These are phyloP conservation scores for Auricularia heimuer DNA, from an alignment of 768 basidiomycete genomes.

Conservation along the genomic window DNA sequence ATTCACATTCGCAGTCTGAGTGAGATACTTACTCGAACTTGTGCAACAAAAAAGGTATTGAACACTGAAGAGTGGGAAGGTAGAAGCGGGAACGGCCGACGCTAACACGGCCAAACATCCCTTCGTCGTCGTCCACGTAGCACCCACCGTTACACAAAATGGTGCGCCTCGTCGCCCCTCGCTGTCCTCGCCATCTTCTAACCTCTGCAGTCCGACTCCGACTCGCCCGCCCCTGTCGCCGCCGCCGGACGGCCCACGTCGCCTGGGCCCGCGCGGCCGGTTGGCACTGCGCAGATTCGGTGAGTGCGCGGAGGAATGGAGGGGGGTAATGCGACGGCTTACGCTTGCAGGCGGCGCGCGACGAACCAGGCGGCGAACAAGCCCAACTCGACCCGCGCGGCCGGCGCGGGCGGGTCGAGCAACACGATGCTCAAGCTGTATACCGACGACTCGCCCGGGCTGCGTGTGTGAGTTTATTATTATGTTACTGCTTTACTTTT, in stretches of 20 bases:
- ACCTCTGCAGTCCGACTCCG: conserved; percentile 63
- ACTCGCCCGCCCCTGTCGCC: conserved; percentile 41
- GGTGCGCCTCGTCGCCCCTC: background rate
- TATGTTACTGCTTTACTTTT: background rate
- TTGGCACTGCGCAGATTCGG: conserved; percentile 70
- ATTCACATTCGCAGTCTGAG: no score
- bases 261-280: conserved; percentile 53
- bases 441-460: conserved; percentile 95
- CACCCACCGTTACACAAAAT: background rate
- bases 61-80: no score
- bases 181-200: background rate
- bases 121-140: no score
- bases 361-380: conserved; percentile 51
- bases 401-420: conserved; percentile 91
- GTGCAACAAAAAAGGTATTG: no score
- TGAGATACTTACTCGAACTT: no score
- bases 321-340: background rate
- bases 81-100: no score
- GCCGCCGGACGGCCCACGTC: conserved; percentile 27
- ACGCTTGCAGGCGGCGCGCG: conserved; percentile 54
- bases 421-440: conserved; percentile 99
- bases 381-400: conserved; percentile 82
- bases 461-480: conserved; percentile 75
- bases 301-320: conserved; percentile 25
- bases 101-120: no score